Base-by-base conservation (phyloP, 495 filamentous ascomycete genomes). In the Penicillium arizonense region DNA sequence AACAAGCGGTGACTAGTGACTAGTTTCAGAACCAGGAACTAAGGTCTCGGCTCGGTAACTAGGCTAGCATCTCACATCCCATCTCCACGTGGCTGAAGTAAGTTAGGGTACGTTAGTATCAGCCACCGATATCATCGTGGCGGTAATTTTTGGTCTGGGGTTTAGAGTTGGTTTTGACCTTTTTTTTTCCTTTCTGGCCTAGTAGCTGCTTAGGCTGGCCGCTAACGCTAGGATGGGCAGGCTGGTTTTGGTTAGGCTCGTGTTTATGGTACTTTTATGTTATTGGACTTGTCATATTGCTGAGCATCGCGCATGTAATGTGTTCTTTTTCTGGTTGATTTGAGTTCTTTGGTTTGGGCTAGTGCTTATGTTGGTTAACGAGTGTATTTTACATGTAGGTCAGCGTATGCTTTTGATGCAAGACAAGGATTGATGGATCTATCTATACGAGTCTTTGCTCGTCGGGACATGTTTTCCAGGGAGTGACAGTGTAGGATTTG, bases 111-210 rank as follows among this genome's bases (percentile, higher is more conserved):
- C 18, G 21, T 47, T 37, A 43, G 39, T 50, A 33, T 38, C 51
- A 30, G 37, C 45, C 45, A 47, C 45, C 33, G 45, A 47, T 37
- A 47, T 47, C 45, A 47, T 47, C 45, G 45, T 26, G 43, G 43
- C 23, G 44, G 33, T 47, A 47, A 26, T 37, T 47, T 47, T 47
- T 47, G 36, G 26, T 37, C 36, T 26, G 35, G 33, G 20, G 21
- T 47, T 37, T 37, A 37, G 37, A 36, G 36, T 55, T 55, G 18
- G 35, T 47, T 44, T 35, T 23, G 26, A 23, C 32, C 34, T 53
- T 18, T 46, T 47, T 10, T 20, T 50, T 40, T 12, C 10, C 30
- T 7, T 35, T 24, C 33, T n/a, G 11, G 1, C 16, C 23, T 44
- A 24, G 41, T n/a, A 3, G 26, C 41, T 16, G 26, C 42, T 2